Percentiles rank a stretch among this genome's conserved stretches.
Conservation (phyloP, 805 yeast species). For the Hanseniaspora occidentalis region DNA sequence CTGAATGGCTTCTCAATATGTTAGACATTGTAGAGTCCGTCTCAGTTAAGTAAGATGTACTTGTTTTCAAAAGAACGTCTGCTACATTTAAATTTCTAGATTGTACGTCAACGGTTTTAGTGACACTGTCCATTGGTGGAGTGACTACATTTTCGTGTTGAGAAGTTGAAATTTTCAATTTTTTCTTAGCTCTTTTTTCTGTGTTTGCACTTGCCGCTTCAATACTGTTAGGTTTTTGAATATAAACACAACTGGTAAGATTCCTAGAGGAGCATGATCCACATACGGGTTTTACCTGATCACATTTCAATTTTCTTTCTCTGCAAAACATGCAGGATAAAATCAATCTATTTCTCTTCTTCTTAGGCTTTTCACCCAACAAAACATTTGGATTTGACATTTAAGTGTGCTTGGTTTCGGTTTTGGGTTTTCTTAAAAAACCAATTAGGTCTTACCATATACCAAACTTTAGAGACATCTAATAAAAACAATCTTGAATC, state of each 20-base stretch:
- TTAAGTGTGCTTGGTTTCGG: no score
- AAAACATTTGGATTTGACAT: no score
- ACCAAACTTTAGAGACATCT: not conserved
- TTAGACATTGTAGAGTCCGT: no score
- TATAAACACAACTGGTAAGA: slow-evolving; percentile 1
- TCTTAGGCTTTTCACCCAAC: slow-evolving; percentile 7
- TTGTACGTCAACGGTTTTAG: no score
- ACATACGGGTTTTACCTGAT: slow-evolving; percentile 31
- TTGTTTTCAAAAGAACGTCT: no score
- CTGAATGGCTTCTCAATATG: no score
- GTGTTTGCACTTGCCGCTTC: not conserved
- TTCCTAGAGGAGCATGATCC: slow-evolving; percentile 2
- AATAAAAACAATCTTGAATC: not conserved
- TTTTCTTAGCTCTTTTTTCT: slow-evolving; percentile 1
- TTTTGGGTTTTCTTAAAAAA: slow-evolving; percentile 5
- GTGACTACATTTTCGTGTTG: slow-evolving; percentile 3
- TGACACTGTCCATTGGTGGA: no score
- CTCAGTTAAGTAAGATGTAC: no score
- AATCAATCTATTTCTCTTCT: slow-evolving; percentile 18
- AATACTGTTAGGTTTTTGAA: slow-evolving; percentile 1
- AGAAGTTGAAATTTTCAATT: not conserved
- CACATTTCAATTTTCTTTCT: slow-evolving; percentile 53
- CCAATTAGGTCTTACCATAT: slow-evolving; percentile 6
- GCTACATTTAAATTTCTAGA: no score
- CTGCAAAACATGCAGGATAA: slow-evolving; percentile 45